phyloP scores from a whole-genome alignment of 1,139 yeast species.

The Meyerozyma athensensis region DNA sequence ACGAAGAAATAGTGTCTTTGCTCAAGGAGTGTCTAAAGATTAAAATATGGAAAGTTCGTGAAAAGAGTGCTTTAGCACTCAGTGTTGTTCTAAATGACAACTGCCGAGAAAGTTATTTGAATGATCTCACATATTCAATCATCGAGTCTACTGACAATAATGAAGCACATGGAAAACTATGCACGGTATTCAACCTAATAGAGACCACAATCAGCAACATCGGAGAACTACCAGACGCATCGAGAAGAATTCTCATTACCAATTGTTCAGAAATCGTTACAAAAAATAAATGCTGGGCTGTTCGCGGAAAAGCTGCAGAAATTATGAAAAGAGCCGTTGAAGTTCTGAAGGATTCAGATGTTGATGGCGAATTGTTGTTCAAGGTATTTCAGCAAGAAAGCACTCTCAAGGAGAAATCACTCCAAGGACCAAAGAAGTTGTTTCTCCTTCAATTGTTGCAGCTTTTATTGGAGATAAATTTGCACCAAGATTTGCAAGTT shows the following conservation, averaged over 20 bases:
- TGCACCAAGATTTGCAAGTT: no score
- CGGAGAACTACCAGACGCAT: conserved; percentile 6
- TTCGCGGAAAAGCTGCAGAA: conserved; percentile 4
- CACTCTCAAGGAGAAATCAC: no score
- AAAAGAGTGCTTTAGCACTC: conserved; percentile 73
- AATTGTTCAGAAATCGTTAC: conserved; percentile 1
- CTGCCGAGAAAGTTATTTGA: no score
- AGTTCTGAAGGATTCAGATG: no score
- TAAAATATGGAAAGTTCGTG: conserved; percentile 76
- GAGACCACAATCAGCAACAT: conserved; percentile 17
- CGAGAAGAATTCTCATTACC: conserved; percentile 6
- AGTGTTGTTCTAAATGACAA: conserved; percentile 42
- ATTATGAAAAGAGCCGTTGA: background rate
- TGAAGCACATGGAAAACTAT: conserved; percentile 51
- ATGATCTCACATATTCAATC: no score
- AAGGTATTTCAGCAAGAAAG: no score
- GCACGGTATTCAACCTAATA: conserved; percentile 31
- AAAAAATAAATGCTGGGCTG: conserved; percentile 22
- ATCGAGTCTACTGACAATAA: conserved; percentile 24
- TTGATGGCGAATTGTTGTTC: no score
- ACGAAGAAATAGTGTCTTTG: conserved; percentile 45
- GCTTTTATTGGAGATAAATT: no score
- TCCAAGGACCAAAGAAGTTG: no score
- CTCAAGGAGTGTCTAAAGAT: conserved; percentile 27
- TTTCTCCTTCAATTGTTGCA: no score